Conservation (phyloP, 768 basidiomycete genomes). For the Lyophyllum shimeji region DNA sequence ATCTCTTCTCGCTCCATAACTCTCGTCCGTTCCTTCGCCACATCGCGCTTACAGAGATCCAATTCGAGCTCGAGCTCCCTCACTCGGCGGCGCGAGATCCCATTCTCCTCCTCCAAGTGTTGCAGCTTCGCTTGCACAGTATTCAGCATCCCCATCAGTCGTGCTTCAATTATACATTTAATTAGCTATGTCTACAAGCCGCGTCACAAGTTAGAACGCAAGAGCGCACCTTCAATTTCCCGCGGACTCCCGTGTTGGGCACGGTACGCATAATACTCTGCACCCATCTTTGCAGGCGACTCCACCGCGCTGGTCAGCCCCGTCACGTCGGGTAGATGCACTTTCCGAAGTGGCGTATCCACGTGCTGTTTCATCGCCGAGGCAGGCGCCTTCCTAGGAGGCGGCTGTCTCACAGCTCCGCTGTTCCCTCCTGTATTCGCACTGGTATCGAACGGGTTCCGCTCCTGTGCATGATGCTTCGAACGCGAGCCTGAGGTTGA, state of each 20-base stretch:
- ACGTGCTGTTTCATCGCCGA: conserved; percentile 16
- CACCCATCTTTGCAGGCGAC: conserved; percentile 61
- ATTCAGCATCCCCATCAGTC: conserved; percentile 59
- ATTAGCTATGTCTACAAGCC: no score
- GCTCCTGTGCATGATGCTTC: conserved; percentile 7
- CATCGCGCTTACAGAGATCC: conserved; percentile 80
- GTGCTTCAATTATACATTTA: conserved; percentile 37
- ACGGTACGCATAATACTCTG: conserved; percentile 50
- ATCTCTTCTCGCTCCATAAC: conserved; percentile 57
- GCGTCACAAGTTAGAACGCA: not conserved
- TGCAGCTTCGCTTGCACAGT: conserved; percentile 67
- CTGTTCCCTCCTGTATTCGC: not conserved
- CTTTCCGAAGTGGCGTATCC: conserved; percentile 32
- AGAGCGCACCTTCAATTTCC: conserved; percentile 62
- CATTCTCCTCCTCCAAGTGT: conserved; percentile 79
- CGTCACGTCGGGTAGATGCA: conserved; percentile 81
- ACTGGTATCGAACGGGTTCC: conserved; percentile 35
- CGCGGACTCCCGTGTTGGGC: conserved; percentile 42
- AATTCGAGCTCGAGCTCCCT: conserved; percentile 85
- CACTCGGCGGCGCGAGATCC: conserved; percentile 79
- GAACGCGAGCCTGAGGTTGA: conserved; percentile 5
- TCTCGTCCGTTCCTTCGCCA: conserved; percentile 64
- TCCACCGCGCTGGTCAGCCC: conserved; percentile 78
- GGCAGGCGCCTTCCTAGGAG: conserved; percentile 7
- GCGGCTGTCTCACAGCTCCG: conserved; percentile 29